Base-by-base conservation (phyloP, 306 rosid genomes). In the Quercus suber region DNA sequence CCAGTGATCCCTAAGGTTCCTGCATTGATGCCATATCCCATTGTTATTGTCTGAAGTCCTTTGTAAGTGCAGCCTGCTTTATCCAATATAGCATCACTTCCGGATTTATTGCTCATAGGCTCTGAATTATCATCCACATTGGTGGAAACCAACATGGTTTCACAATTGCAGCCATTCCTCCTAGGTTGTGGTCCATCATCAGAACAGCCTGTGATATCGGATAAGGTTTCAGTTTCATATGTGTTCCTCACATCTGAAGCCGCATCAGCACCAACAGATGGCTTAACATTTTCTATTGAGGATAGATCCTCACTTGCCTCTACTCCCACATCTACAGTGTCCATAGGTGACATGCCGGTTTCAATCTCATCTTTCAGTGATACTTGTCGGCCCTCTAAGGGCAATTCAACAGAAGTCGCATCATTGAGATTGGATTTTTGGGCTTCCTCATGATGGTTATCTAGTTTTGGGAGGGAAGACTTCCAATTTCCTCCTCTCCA, bases 401-500 rank as follows among this genome's bases (percentile, higher is more conserved):
- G 67, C 56, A 20, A 70, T 78, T 84, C 69, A 51, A 45, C 25
- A 14, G 77, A 71, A 76, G 49, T 65, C 69, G 80, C 76, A 63
- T 65, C 33, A 45, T 71, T 64, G 30, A 69, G 49, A 69, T 58
- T 80, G 80, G 73, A 80, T 76, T 63, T 73, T 45, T 69, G 80
- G 73, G 65, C 87, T 76, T 78, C 87, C 82, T 73, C n/a, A 19
- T 0, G 1, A 76, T 76, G 83, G 79, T 58, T 84, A 70, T 55
- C 73, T 3, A 21, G 82, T 83, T 72, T 81, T n/a, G 84, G 84
- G 31, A 91, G 61, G 69, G 92, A 73, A 6, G 94, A 87, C 83
- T 82, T 87, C 97, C 99, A 91, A 74, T 91, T 84, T 58, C 31
- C 83, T 64, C 99, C 97, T 82, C 96, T 91, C 97, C 99, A 95